Evolutionary conservation across 306 rosid species (phyloP).

Genomic region (Vachellia pachyceras): DNA sequence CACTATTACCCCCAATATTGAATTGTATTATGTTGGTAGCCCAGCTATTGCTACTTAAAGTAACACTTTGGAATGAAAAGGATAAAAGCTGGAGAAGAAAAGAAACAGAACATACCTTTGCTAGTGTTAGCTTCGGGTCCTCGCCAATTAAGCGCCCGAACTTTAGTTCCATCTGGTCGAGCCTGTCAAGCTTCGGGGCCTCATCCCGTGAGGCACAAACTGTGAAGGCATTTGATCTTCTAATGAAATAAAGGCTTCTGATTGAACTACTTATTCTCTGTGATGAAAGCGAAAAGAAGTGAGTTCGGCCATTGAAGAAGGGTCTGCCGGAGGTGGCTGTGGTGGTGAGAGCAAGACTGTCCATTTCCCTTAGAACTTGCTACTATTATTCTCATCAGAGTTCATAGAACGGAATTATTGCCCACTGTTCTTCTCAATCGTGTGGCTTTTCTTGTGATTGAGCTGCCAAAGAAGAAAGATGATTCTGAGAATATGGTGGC

Average conservation of each 20-base stretch:
- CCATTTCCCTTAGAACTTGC: slow-evolving; percentile 50
- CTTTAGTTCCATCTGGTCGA: slow-evolving; percentile 90
- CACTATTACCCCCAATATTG: not conserved
- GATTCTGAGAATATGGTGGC: not conserved
- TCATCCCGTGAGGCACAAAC: slow-evolving; percentile 65
- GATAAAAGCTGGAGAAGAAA: not conserved
- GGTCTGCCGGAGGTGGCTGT: slow-evolving; percentile 27
- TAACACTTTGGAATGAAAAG: too few species aligned
- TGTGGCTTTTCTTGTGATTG: not conserved
- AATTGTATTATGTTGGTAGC: not conserved
- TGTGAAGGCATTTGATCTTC: slow-evolving; percentile 43
- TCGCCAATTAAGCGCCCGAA: slow-evolving; percentile 91
- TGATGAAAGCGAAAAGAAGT: slow-evolving; percentile 45
- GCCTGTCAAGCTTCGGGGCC: slow-evolving; percentile 54
- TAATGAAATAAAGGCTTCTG: slow-evolving; percentile 40
- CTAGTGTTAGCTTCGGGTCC: slow-evolving; percentile 92
- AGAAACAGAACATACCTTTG: slow-evolving; percentile 65
- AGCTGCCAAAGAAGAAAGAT: not conserved
- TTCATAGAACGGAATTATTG: not conserved
- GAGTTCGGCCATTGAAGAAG: slow-evolving; percentile 43
- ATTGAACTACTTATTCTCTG: slow-evolving; percentile 25
- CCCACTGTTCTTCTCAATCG: not conserved
- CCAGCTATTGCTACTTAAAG: not conserved
- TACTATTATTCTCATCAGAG: slow-evolving; percentile 31
- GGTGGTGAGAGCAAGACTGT: slow-evolving; percentile 56